Evolutionary conservation across 441 rosid species (phyloP).

Genomic region (Theobroma grandiflorum): DNA sequence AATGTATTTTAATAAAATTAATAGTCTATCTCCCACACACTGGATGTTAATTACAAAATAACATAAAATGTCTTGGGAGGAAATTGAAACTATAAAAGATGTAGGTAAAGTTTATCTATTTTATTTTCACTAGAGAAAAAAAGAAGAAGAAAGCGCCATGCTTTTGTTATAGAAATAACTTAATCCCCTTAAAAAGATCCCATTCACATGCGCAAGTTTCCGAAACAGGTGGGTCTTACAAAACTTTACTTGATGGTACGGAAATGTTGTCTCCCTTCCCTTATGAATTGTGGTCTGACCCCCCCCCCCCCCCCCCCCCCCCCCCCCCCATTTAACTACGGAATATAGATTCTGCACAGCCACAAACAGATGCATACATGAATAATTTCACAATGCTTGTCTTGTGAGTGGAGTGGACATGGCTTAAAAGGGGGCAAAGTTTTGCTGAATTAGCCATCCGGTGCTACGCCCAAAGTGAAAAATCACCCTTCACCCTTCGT

Average conservation of each 20-base stretch:
- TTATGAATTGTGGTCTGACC: neutral
- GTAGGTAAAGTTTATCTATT: too few relatives aligned
- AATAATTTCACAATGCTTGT: neutral
- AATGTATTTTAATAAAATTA: too few relatives aligned
- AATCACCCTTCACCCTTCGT: neutral
- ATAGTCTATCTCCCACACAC: too few relatives aligned
- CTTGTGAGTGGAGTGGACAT: neutral
- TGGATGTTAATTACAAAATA: too few relatives aligned
- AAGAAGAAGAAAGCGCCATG: too few relatives aligned
- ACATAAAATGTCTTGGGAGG: too few relatives aligned
- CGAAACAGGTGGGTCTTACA: neutral
- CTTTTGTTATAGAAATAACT: too few relatives aligned
- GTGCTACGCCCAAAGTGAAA: too few relatives aligned
- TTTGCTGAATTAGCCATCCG: neutral
- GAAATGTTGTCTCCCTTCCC: slow-evolving; percentile 13
- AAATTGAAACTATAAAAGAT: too few relatives aligned
- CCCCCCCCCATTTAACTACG: neutral
- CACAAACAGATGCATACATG: neutral
- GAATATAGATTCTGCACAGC: neutral
- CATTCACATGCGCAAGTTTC: neutral
- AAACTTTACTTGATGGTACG: slow-evolving; percentile 15
- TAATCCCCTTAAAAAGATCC: neutral
- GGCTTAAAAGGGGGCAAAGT: neutral
- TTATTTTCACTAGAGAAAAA: too few relatives aligned
- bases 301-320: too few relatives aligned